Evolutionary conservation across 495 filamentous ascomycete genomes (phyloP), one percentile per base, ranked within the genome.

Genomic region (Halenospora varia): DNA sequence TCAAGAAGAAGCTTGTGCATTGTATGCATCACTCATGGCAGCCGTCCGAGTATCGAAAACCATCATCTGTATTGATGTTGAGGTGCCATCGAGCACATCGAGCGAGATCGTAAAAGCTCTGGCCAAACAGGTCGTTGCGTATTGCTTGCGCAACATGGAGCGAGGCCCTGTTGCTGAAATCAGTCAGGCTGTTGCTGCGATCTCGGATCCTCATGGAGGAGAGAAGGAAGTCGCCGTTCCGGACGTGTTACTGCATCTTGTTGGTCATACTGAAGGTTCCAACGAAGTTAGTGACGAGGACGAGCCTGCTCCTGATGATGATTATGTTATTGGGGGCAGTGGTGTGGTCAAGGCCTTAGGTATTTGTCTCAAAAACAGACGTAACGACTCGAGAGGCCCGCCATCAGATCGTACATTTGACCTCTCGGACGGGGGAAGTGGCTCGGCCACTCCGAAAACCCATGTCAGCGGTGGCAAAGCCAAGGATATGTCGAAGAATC

Each of bases 321-420:
- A 97, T 66, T 96, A 97, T 70, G 90, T 97, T 40, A 91, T 98
- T 64, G 92, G 92, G 39, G 92, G 93, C 18, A 96, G 92, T 0
- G 94, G 93, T 58, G 89, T 98, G 0, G 94, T 96, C 29, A 96
- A 97, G 70, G 92, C 92, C 20, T 75, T 98, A 52, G 88, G 90
- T 47, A 91, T 95, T 46, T 96, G 91, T 63, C 78, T 98, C 26
- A 85, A 88, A 53, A 95, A 96, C 61, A 80, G 82, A 62, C 81
- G 76, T 11, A 77, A 79, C 44, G 83, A 85, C 60, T 73, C 76
- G 13, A 71, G 81, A 13, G 67, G 75, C 22, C 68, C 72, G 40
- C 78, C 76, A 4, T 67, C 70, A 55, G 78, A 65, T 55, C 65
- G 62, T 47, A 17, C 41, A 13, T 62, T 57, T 11, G 65, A 65